Percentiles rank a stretch among this genome's conserved stretches.
Evolutionary conservation across 306 rosid species (phyloP).

Genomic region (Trichosanthes cucumerina): DNA sequence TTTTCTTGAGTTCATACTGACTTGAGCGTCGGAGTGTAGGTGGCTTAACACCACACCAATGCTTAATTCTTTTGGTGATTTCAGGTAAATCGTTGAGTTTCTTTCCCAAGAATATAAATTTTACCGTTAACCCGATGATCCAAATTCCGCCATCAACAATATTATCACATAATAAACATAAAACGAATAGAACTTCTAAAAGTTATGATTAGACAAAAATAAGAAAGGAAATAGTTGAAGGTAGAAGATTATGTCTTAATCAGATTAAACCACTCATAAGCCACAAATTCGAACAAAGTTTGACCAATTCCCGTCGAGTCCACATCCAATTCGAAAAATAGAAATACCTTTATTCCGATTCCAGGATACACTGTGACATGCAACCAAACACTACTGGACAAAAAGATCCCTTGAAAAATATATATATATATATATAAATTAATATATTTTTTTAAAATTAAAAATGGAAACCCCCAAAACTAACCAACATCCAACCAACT

Average conservation of each 20-base stretch:
- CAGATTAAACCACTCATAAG: neutral
- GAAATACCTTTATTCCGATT: neutral
- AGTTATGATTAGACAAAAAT: neutral
- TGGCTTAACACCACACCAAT: too few species aligned
- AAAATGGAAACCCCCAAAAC: neutral
- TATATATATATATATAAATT: too few species aligned
- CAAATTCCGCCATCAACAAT: too few species aligned
- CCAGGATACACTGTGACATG: neutral
- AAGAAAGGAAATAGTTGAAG: neutral
- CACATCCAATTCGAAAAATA: neutral
- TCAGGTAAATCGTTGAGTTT: too few species aligned
- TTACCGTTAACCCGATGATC: too few species aligned
- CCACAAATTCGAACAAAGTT: neutral
- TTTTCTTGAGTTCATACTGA: too few species aligned
- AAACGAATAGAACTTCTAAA: neutral
- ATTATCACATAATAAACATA: neutral
- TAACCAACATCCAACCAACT: neutral
- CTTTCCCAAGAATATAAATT: too few species aligned
- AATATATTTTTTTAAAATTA: too few species aligned
- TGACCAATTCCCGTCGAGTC: neutral
- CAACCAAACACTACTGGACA: neutral
- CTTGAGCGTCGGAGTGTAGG: too few species aligned
- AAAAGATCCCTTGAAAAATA: neutral
- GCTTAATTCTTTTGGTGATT: too few species aligned
- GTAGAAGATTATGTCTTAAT: neutral